These are phyloP conservation scores for Globisporangium emineosum DNA, from an alignment of 352 stramenopile genomes.

Conservation along the genomic window DNA sequence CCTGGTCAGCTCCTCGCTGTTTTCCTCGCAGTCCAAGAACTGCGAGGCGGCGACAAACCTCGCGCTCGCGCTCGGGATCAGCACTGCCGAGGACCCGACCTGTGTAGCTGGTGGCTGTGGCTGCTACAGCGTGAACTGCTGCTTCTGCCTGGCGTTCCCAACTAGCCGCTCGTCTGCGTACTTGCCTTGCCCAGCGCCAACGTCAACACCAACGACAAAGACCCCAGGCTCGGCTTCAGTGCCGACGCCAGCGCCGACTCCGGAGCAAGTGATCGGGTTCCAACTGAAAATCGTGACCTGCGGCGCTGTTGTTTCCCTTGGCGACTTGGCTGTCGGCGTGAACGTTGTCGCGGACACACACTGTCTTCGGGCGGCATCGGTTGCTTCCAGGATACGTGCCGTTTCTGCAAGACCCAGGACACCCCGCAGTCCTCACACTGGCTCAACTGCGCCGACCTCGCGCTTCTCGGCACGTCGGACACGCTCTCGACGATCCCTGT, in stretches of 20 bases:
- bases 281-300: constrained; percentile 9
- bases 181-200: constrained; percentile 13
- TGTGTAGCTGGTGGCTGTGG: background rate
- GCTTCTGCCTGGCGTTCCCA: constrained; percentile 4
- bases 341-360: constrained; percentile 12
- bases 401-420: constrained; percentile 30
- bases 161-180: constrained; percentile 6
- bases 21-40: background rate
- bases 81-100: constrained; percentile 1
- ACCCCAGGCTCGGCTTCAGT: background rate
- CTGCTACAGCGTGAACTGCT: constrained; percentile 13
- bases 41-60: background rate
- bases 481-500: no score
- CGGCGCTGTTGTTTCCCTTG: constrained; percentile 13
- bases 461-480: no score
- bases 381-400: constrained; percentile 32
- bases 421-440: constrained; percentile 5
- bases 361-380: constrained; percentile 25
- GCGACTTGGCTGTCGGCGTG: constrained; percentile 18
- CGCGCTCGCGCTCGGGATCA: constrained; percentile 2
- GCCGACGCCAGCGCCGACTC: background rate
- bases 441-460: background rate
- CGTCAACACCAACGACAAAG: background rate
- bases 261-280: background rate
- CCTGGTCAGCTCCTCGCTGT: background rate